Evolutionary conservation across 148 eudicot species (phyloP), one percentile per base, ranked within the genome.

Genomic region (Nepenthes mirabilis): DNA sequence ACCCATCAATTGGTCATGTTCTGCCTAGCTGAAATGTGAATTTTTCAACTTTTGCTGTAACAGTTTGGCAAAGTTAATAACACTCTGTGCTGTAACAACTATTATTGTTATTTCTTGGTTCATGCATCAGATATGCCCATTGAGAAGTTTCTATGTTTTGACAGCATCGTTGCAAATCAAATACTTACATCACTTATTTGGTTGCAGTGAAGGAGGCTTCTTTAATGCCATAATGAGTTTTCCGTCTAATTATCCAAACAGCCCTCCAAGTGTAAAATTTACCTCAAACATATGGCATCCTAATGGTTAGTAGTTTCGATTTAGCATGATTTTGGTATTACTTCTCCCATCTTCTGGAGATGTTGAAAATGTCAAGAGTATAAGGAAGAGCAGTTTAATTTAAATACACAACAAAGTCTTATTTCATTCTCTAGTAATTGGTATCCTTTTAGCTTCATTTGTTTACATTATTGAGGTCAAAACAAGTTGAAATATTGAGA

Each of bases 281-380:
- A 83, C 85, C 9, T 83, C 90, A 37, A 87, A 87, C 57, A 59
- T 87, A 33, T 87, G 89, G 95, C 95, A 87, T 77, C 95, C 89
- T 1, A 87, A 87, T 72, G 88, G 91, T 85, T 55, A 12, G 82
- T 74, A 55, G 35, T 54, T 14, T 59, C 56, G 1, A 12, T 11
- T n/a, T 49, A 49, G 6, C 3, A 2, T 57, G 48, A 10, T 53
- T 32, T 14, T 7, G 52, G 14, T n/a, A 55, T 35, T 33, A 14
- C 64, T 37, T 53, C 37, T 33, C 35, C 37, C n/a, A 36, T 13
- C 10, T 6, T 51, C 32, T n/a, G 32, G 3, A 40, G 34, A 5
- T 40, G 4, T 40, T 40, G 45, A 23, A 23, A 23, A 23, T 23
- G 23, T 23, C 23, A 23, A 23, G 0, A 23, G 23, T 40, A 40